Evolutionary conservation across 345 rosid species (phyloP).

Genomic region (Citrus sp.): DNA sequence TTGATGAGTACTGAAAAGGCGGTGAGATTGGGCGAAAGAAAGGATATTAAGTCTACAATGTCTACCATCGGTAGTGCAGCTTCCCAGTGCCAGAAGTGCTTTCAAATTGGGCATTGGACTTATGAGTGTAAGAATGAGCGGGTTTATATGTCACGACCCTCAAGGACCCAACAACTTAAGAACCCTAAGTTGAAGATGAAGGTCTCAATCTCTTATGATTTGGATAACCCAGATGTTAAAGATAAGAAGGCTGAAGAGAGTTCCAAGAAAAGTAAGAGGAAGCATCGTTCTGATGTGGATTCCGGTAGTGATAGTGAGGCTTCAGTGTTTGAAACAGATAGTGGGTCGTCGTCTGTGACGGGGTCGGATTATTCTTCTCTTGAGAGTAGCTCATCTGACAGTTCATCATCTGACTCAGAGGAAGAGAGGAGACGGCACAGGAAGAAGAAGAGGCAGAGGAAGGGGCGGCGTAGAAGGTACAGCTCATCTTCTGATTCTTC

Average conservation of each 20-base stretch:
- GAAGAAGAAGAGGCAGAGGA: conserved; percentile 69
- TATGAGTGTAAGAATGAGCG: conserved; percentile 92
- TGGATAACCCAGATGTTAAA: conserved; percentile 42
- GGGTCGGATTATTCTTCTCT: conserved; percentile 59
- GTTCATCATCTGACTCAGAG: conserved; percentile 77
- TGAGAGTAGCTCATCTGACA: conserved; percentile 56
- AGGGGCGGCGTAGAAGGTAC: conserved; percentile 52
- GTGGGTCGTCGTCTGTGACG: conserved; percentile 58
- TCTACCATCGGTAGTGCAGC: conserved; percentile 44
- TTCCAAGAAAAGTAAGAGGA: conserved; percentile 83
- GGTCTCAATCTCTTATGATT: conserved; percentile 51
- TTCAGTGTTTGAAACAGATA: conserved; percentile 81
- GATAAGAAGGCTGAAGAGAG: conserved; percentile 47
- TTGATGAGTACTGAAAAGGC: conserved; percentile 98
- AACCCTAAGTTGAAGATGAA: conserved; percentile 78
- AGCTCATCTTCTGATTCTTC: conserved; percentile 80
- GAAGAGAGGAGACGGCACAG: conserved; percentile 60
- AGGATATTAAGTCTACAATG: conserved; percentile 59
- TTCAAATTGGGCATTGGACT: conserved; percentile 94
- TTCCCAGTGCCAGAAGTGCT: conserved; percentile 89
- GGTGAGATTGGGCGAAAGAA: conserved; percentile 84
- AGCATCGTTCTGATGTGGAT: conserved; percentile 50
- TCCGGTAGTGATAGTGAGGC: conserved; percentile 82
- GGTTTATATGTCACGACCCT: conserved; percentile 86
- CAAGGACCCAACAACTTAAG: conserved; percentile 92